Evolutionary conservation across 495 filamentous ascomycete genomes (phyloP), one percentile per base, ranked within the genome.

Genomic region (Daldinia loculata): DNA sequence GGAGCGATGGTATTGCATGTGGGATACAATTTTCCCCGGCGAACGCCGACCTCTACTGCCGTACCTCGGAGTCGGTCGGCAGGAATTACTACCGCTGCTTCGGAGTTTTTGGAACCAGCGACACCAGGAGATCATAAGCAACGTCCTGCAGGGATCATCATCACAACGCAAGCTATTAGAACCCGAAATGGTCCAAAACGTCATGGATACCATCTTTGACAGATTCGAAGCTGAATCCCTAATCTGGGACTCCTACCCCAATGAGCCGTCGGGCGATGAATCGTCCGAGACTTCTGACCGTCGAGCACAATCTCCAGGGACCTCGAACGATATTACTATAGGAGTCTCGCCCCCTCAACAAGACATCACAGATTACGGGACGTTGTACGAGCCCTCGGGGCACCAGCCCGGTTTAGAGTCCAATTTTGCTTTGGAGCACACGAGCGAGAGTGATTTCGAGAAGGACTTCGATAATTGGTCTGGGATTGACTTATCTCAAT

Each of bases 71-170:
- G 11, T 9, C 19, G 19, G 43, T 0, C 43, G 43, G 14, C 50
- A 53, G 2, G 50, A 53, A 30, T 6, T 66, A 14, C 45, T 74
- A 12, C 51, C 63, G 41, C n/a, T 53, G n/a, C 43, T 63, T 15
- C 60, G 66, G 17, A 63, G 38, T n/a, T 34, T 63, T 5, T 63
- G 66, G 66, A 27, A 63, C 7, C 24, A 63, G 22, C 59, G 22
- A 19, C 24, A 29, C 15, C 32, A 6, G 0, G 30, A 63, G 14
- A 69, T 63, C 30, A 57, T 58, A 36, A 5, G 6, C 6, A 15
- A 24, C 12, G 34, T 3, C 29, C 43, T 22, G 2, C 30, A 52
- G 8, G 14, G 6, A 3, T 34, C 52, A 1, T 34, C 52, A 1
- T 43, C 52, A 19, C 34, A 41, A 2, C 17, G 15, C 26, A 26